phyloP scores from a whole-genome alignment of 1,284 basidiomycete genomes.

The Rhodofomes roseus region DNA sequence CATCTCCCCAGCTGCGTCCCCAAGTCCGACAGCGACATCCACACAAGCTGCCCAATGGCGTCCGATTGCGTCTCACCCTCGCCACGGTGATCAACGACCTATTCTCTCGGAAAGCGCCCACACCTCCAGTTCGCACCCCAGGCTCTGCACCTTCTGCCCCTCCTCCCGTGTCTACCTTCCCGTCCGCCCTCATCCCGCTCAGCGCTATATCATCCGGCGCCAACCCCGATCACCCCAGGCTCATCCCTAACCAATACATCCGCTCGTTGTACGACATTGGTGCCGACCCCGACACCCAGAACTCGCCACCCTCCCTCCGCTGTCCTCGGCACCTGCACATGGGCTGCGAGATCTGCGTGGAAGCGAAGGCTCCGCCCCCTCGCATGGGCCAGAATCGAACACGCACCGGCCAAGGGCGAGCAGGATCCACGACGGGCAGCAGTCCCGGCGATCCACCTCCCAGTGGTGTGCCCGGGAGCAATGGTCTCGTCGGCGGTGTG shows the following conservation, averaged over 20 bases:
- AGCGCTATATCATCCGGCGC: constrained; percentile 32
- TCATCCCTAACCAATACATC: constrained; percentile 39
- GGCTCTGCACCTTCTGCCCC: constrained; percentile 6
- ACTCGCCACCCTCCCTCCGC: constrained; percentile 58
- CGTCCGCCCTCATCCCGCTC: constrained; percentile 35
- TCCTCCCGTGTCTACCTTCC: constrained; percentile 24
- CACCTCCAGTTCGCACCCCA: constrained; percentile 21
- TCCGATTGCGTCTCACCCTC: constrained; percentile 67
- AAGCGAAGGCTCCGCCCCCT: constrained; percentile 36
- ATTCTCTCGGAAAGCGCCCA: constrained; percentile 66
- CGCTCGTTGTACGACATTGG: constrained; percentile 55
- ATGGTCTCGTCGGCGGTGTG: constrained; percentile 43
- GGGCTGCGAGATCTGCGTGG: constrained; percentile 69
- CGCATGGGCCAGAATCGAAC: constrained; percentile 17
- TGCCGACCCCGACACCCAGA: constrained; percentile 56
- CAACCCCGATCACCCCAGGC: constrained; percentile 17
- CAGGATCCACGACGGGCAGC: constrained; percentile 21
- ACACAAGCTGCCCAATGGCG: constrained; percentile 74
- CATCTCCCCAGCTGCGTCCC: constrained; percentile 39
- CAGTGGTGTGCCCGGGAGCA: constrained; percentile 8
- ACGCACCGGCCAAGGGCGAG: constrained; percentile 16
- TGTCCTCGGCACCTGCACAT: constrained; percentile 71
- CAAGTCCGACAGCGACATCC: constrained; percentile 35
- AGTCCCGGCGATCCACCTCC: constrained; percentile 19
- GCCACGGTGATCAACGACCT: constrained; percentile 74